phyloP scores from a whole-genome alignment of 2,329 filamentous ascomycete genomes.

The Orbilia oligospora region DNA sequence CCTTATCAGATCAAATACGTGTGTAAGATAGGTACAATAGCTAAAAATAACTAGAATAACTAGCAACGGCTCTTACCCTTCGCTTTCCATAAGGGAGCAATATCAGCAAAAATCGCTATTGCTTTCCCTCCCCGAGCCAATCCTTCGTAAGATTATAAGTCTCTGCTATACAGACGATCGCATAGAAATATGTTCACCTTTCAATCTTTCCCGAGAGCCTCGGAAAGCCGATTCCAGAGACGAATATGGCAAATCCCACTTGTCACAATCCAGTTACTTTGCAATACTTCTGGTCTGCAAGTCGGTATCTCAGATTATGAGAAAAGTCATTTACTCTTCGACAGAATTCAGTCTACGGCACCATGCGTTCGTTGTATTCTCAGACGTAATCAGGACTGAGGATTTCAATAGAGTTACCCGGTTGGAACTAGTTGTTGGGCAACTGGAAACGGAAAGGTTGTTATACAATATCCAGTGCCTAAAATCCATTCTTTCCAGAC shows the following conservation, averaged over 20 bases:
- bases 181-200: conserved; percentile 15
- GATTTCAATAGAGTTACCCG: conserved; percentile 13
- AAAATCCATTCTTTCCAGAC: conserved; percentile 7
- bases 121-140: conserved; percentile 18
- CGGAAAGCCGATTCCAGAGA: background rate
- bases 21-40: background rate
- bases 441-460: conserved; percentile 17
- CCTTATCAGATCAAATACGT: background rate
- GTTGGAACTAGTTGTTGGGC: conserved; percentile 22
- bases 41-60: background rate
- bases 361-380: conserved; percentile 17
- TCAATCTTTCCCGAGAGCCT: background rate
- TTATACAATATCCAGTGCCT: conserved; percentile 25
- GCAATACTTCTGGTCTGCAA: conserved; percentile 22
- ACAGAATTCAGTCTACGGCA: conserved; percentile 14
- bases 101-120: background rate
- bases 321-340: conserved; percentile 21
- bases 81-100: background rate
- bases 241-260: background rate
- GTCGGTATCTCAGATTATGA: conserved; percentile 12
- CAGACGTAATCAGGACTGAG: background rate
- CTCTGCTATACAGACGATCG: conserved; percentile 16
- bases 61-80: background rate
- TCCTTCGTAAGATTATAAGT: conserved; percentile 21
- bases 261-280: conserved; percentile 2